Evolutionary conservation across 2,329 filamentous ascomycete genomes (phyloP), one percentile per base, ranked within the genome.

Genomic region (Thielaviopsis euricoi): DNA sequence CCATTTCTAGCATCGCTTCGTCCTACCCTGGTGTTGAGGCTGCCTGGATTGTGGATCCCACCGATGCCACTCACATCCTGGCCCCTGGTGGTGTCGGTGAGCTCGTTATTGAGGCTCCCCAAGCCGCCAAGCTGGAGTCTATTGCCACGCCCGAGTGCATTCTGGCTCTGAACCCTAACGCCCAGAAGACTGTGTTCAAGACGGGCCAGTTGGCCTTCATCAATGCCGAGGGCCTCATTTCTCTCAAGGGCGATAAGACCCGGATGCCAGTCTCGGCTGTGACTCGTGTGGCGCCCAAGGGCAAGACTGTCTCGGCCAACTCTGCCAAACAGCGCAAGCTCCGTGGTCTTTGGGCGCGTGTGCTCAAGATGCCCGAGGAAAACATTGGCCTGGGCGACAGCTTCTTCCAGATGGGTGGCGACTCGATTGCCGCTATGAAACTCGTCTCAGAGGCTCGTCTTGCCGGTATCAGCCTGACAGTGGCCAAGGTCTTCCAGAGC

Each of bases 341-440:
- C 5, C 71, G 71, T 13, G 64, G 66, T 6, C 67, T 77, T 13
- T 82, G 78, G 77, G 70, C 72, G 37, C 69, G 69, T 3, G 71
- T 78, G 1, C 66, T 81, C 29, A 66, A 64, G 1, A 65, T 76
- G 1, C 62, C 67, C 0, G 69, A 76, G 57, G 70, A 75, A 2
- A 68, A 74, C 1, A 77, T 82, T 19, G 71, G 75, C 1, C 67
- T 75, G 1, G 74, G 80, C 12, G 75, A 81, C 63, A 79, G 76
- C 67, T 82, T 83, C 67, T 82, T 83, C 71, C 72, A 74, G 2
- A 71, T 81, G 0, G 79, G 80, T 0, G 80, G 80, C 21, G 79
- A 82, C 66, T 82, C 79, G 0, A 77, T 82, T 25, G 68, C 73
- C 1, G 79, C 79, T 1, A 84, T 83, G 78, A 80, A 77, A 64